Base-by-base conservation (phyloP, 106 monocot genomes). In the Chionographis japonica region DNA sequence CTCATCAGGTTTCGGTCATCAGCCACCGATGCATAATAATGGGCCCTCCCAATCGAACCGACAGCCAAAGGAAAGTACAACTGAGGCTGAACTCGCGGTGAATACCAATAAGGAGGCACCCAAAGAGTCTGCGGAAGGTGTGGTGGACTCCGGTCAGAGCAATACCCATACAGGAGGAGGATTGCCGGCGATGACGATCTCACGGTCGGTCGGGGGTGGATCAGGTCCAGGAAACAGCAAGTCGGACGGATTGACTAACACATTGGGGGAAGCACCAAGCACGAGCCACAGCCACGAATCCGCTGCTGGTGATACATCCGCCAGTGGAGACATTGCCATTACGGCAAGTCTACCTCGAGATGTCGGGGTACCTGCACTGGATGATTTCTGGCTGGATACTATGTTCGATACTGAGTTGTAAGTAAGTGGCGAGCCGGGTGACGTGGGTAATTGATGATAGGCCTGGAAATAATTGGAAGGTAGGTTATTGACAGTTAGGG, bases 231-330 rank as follows among this genome's bases (percentile, higher is more conserved):
- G 36, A 39, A 77, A 60, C 58, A 38, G 67, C 39, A 37, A 53
- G 4, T 9, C 43, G 4, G 16, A 54, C 2, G 27, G 53, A 40
- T 10, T 58, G 1, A 74, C 57, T 36, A 67, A 62, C 38, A 46
- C 65, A 11, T 12, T 51, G 7, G 66, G 64, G 13, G 19, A 65
- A 27, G 55, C 60, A 3, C 52, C 72, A 58, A 81, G 67, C 51
- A 60, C 67, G 57, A 67, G 56, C 72, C 72, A 76, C 54, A 76
- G 55, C 40, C 63, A 68, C 37, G 61, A 81, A 67, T 75, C 72
- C 1, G 50, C 62, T 12, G 37, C 81, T 4, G 27, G 27, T 27
- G 27, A 27, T 27, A 27, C 0, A 27, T 27, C 27, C 27, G 0
- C 27, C 27, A 1, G 27, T 27, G 27, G 27, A 27, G 27, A 1